Evolutionary conservation across 139 green algal species (phyloP).

Genomic region (Coelastrella sp.): DNA sequence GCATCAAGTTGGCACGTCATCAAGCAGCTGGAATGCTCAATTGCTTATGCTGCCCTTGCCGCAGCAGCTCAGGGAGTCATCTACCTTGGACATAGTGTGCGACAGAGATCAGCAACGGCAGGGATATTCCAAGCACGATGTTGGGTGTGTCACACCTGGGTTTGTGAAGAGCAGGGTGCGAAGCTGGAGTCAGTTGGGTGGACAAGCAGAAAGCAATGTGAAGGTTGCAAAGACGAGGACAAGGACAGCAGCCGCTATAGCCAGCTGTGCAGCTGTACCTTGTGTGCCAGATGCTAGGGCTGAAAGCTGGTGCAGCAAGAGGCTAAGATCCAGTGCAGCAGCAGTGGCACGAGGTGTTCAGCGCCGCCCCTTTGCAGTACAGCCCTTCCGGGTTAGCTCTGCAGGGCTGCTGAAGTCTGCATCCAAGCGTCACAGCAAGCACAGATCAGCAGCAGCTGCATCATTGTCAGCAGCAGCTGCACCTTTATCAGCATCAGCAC

Average conservation of each 20-base stretch:
- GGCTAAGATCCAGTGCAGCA: neutral
- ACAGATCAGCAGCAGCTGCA: constrained; percentile 30
- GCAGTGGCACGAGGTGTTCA: neutral
- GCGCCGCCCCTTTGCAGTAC: neutral
- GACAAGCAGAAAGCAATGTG: neutral
- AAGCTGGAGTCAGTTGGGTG: neutral
- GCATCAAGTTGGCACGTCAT: too few species aligned
- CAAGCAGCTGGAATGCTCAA: neutral
- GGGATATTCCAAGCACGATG: neutral
- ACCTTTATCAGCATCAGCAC: too few species aligned
- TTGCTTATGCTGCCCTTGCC: neutral
- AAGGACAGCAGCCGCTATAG: neutral
- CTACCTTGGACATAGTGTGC: neutral
- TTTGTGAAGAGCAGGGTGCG: neutral
- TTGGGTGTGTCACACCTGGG: neutral
- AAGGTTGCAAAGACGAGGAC: neutral
- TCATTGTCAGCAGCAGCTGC: neutral
- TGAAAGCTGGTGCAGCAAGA: neutral
- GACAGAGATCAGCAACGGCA: neutral
- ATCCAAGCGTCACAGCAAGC: neutral
- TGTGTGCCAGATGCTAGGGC: too few species aligned
- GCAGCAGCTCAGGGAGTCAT: neutral
- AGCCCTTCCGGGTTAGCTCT: too few species aligned
- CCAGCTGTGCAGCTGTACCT: too few species aligned
- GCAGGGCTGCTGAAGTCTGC: neutral